phyloP scores from a whole-genome alignment of 192 early-diverging fungal species.

The Haplosporangium gracile region DNA sequence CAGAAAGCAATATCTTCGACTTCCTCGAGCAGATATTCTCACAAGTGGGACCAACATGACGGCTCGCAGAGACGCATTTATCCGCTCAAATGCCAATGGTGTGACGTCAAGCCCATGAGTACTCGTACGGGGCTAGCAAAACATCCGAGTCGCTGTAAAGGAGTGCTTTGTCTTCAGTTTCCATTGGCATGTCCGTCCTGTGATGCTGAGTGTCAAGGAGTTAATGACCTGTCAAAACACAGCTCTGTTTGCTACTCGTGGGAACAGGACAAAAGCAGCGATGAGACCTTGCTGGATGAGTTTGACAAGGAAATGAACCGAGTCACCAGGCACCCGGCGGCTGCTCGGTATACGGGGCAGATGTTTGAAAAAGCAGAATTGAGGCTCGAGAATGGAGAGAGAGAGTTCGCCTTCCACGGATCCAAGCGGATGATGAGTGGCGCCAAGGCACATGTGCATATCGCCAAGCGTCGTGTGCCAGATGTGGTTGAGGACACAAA shows the following conservation, averaged over 20 bases:
- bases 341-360: neutral
- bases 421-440: neutral
- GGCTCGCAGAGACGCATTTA: neutral
- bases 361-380: conserved; percentile 12
- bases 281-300: neutral
- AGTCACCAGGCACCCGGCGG: conserved; percentile 5
- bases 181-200: neutral
- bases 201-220: neutral
- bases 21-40: neutral
- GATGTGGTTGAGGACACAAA: neutral
- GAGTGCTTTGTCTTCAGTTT: neutral
- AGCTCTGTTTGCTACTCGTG: neutral
- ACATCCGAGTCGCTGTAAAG: neutral
- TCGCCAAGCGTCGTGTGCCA: neutral
- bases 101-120: neutral
- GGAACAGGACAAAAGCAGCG: conserved; percentile 2
- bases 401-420: neutral
- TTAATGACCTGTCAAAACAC: neutral
- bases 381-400: conserved; percentile 4
- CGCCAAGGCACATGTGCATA: neutral
- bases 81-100: neutral
- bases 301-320: conserved; percentile 18
- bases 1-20: neutral
- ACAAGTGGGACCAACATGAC: neutral
- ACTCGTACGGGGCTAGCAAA: neutral